These are phyloP conservation scores for Fusarium virguliforme DNA, from an alignment of 2,329 filamentous ascomycete genomes.

Conservation along the genomic window DNA sequence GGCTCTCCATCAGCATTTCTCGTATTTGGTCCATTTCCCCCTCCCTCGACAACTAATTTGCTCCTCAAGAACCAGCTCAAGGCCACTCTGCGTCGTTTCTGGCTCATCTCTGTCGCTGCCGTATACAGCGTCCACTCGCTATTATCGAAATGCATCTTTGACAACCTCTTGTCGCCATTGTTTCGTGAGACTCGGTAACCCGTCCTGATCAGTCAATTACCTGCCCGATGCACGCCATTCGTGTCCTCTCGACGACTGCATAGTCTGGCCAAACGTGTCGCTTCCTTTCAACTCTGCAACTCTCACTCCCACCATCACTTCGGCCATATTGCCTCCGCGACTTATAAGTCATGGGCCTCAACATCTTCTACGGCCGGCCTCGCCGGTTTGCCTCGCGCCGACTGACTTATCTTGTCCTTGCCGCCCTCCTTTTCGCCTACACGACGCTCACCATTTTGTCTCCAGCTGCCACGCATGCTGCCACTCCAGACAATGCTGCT, in stretches of 20 bases:
- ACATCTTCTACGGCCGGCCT: conserved; percentile 63
- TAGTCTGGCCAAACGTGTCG: conserved; percentile 4
- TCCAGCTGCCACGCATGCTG: conserved; percentile 4
- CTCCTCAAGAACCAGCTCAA: conserved; percentile 7
- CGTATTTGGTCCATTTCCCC: conserved; percentile 17
- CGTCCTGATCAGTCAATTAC: conserved; percentile 15
- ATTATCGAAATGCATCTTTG: conserved; percentile 32
- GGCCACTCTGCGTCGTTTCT: background rate
- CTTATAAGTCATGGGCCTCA: conserved; percentile 51
- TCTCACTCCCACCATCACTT: background rate
- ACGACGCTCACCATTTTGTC: conserved; percentile 70
- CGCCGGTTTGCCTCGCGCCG: conserved; percentile 69
- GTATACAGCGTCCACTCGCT: conserved; percentile 7
- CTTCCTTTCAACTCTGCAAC: conserved; percentile 2
- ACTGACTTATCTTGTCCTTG: conserved; percentile 67
- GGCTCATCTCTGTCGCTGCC: background rate
- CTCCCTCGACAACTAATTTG: conserved; percentile 3
- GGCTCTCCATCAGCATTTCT: conserved; percentile 29
- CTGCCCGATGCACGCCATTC: conserved; percentile 18
- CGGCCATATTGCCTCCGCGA: conserved; percentile 1
- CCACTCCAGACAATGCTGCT: conserved; percentile 11
- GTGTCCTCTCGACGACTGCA: conserved; percentile 18
- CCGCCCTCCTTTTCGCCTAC: conserved; percentile 69
- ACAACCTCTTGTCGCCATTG: conserved; percentile 1
- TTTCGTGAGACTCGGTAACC: conserved; percentile 16